Evolutionary conservation across 805 yeast genomes (phyloP).

Genomic region (Metschnikowia reukaufii): DNA sequence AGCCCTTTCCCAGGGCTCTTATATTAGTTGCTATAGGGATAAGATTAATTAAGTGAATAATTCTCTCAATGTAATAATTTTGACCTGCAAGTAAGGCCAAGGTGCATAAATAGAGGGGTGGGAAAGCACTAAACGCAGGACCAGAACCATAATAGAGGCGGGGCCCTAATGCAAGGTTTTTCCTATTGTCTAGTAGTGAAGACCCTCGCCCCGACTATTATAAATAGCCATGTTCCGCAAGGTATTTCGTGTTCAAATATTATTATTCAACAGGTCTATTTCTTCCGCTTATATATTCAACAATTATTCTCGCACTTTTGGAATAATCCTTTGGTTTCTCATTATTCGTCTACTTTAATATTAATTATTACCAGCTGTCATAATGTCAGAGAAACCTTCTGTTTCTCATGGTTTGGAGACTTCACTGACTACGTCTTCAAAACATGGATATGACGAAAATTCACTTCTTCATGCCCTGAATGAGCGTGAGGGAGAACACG

Average conservation of each 20-base stretch:
- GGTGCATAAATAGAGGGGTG: neutral
- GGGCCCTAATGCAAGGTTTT: too few relatives aligned
- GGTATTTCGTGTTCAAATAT: neutral
- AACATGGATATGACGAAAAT: conserved; percentile 1
- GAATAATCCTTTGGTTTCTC: too few relatives aligned
- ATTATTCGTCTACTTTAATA: neutral
- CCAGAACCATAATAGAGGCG: too few relatives aligned
- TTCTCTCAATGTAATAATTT: neutral
- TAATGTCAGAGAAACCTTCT: conserved; percentile 9
- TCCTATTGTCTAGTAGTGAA: too few relatives aligned
- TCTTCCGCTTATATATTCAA: too few relatives aligned
- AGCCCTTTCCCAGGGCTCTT: conserved; percentile 3
- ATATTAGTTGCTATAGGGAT: neutral
- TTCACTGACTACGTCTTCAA: conserved; percentile 6
- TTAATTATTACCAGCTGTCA: neutral
- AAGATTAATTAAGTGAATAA: neutral
- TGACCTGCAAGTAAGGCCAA: neutral
- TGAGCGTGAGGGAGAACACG: conserved; percentile 20
- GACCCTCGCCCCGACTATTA: neutral
- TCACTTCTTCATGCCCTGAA: conserved; percentile 10
- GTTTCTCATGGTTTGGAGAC: conserved; percentile 4
- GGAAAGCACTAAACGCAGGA: neutral
- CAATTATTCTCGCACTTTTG: too few relatives aligned
- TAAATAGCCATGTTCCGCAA: neutral
- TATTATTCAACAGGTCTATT: too few relatives aligned